phyloP scores from a whole-genome alignment of 495 filamentous ascomycete genomes.

The Delitschia confertaspora region DNA sequence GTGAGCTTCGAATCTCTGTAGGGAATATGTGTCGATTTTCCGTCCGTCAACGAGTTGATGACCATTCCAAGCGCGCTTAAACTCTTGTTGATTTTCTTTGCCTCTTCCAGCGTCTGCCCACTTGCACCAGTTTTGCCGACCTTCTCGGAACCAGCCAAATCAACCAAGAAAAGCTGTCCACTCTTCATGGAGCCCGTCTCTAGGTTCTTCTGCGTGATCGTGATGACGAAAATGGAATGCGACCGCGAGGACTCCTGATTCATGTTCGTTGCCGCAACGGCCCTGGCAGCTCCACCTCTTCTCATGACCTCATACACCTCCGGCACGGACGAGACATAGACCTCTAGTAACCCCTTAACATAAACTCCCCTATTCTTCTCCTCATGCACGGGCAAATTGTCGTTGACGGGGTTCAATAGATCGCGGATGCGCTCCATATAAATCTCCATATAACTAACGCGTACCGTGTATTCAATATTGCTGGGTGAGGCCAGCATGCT shows the following conservation, averaged over 20 bases:
- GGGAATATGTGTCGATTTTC: slow-evolving; percentile 94
- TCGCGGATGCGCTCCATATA: slow-evolving; percentile 99
- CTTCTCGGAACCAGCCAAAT: slow-evolving; percentile 96
- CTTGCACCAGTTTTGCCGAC: slow-evolving; percentile 97
- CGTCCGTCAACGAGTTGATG: slow-evolving; percentile 94
- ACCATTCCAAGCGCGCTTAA: slow-evolving; percentile 97
- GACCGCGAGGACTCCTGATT: slow-evolving; percentile 98
- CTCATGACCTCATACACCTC: slow-evolving; percentile 98
- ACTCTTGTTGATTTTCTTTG: slow-evolving; percentile 99
- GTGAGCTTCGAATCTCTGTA: slow-evolving; percentile 98
- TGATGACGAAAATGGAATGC: slow-evolving; percentile 97
- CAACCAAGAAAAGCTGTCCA: slow-evolving; percentile 91
- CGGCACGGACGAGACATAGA: slow-evolving; percentile 89
- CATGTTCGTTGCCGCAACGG: slow-evolving; percentile 99
- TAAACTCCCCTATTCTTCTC: slow-evolving; percentile 95
- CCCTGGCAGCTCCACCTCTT: slow-evolving; percentile 76
- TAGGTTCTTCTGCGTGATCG: slow-evolving; percentile 94
- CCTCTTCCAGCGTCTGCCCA: slow-evolving; percentile 94
- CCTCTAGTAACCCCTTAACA: slow-evolving; percentile 88
- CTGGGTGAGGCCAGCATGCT: slow-evolving; percentile 83
- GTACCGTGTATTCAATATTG: slow-evolving; percentile 95
- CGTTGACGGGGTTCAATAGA: slow-evolving; percentile 81
- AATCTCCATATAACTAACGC: slow-evolving; percentile 99
- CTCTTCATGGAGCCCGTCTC: slow-evolving; percentile 95
- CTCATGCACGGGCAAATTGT: slow-evolving; percentile 93